A percentile compares a stretch with the other conserved stretches of the same genome.
Conservation (phyloP, 1,284 basidiomycete species). For the Cutaneotrichosporon sp. region DNA sequence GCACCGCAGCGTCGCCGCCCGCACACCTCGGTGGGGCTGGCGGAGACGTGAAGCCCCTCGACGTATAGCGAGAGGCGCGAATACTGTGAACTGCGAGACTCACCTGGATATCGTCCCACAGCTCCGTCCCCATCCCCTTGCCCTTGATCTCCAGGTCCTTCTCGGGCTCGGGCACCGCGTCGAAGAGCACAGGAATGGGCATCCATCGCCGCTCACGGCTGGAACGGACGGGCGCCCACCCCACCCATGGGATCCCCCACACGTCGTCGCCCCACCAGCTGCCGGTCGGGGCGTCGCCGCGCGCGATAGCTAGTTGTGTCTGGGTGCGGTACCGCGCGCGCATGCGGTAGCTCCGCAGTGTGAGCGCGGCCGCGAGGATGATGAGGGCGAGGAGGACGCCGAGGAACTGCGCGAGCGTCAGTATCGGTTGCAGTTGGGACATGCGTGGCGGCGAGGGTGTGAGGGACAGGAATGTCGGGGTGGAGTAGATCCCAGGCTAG, state of each 20-base stretch:
- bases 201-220: slow-evolving; percentile 25
- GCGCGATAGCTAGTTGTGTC: slow-evolving; percentile 39
- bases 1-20: no score
- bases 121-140: neutral
- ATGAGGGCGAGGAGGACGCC: slow-evolving; percentile 43
- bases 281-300: slow-evolving; percentile 36
- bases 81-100: no score
- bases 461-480: no score
- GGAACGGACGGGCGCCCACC: neutral
- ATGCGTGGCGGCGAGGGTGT: no score
- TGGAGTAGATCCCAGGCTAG: no score
- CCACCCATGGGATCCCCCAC: slow-evolving; percentile 8
- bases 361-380: slow-evolving; percentile 35
- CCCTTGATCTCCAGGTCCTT: neutral
- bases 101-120: neutral
- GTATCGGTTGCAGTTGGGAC: neutral
- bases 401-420: slow-evolving; percentile 36
- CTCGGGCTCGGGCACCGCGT: slow-evolving; percentile 18
- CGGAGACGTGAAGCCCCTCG: no score
- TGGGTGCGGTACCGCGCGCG: slow-evolving; percentile 43
- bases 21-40: no score
- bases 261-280: slow-evolving; percentile 18
- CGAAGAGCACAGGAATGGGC: slow-evolving; percentile 31
- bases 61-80: no score
- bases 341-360: slow-evolving; percentile 35